Base-by-base conservation (phyloP, 441 rosid genomes). In the Euphorbia celastroides region DNA sequence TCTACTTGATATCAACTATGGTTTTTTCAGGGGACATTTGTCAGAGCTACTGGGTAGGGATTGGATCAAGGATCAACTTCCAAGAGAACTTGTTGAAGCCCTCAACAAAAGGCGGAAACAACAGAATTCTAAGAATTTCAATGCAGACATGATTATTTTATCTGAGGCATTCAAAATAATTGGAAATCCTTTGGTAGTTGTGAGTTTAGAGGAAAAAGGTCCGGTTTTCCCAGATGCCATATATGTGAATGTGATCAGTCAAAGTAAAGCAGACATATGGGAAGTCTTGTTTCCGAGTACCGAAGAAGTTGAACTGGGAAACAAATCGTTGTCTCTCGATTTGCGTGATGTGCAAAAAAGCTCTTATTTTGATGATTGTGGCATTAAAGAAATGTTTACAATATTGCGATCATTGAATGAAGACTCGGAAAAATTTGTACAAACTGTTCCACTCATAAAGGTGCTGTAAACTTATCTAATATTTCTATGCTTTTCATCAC, bases 1-100 rank as follows among this genome's bases (percentile, higher is more conserved):
- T 68, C 31, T 77, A 34, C 67, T 83, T 65, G 38, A 58, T 58
- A 22, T 77, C 65, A 81, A 80, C 72, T 83, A 78, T 26, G 69
- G 77, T 22, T 5, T 1, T 19, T 60, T 56, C 27, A 5, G 1
- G 7, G 5, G 50, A 48, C 26, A 66, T 25, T 80, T 78, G 20
- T 2, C 10, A 42, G 50, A 63, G 12, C 51, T 80, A 74, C 75
- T 77, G 31, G 3, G 65, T 52, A 57, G 7, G 48, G 65, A 12
- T 1, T 44, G 60, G 54, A 66, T 82, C 48, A 60, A 68, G 1
- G 46, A 67, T 12, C 46, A 42, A 23, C 71, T 85, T 13, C 86
- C 87, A 36, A 0, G 20, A 56, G 72, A 69, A 12, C 72, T 85
- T 19, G 25, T 1, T 57, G 48, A 61, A 48, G 52, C 57, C 22